Evolutionary conservation across 768 basidiomycete species (phyloP).

Genomic region (Mycena capillaripes): DNA sequence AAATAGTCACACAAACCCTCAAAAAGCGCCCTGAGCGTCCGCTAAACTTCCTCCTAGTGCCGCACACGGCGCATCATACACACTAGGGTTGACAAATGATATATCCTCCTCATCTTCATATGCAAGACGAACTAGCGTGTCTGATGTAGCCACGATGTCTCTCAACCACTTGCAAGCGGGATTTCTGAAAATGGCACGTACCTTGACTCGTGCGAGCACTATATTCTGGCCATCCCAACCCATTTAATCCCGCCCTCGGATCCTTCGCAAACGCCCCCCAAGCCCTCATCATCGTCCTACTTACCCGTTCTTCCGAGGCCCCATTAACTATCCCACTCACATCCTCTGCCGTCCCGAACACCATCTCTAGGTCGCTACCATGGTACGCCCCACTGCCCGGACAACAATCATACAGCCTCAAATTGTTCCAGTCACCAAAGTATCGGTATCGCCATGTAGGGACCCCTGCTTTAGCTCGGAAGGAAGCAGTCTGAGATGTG

Average conservation of each 20-base stretch:
- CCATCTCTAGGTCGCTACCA: slow-evolving; percentile 21
- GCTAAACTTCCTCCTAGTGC: slow-evolving; percentile 19
- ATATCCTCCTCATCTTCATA: slow-evolving; percentile 7
- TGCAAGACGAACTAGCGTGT: slow-evolving; percentile 22
- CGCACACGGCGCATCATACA: slow-evolving; percentile 26
- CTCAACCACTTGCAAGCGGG: background rate
- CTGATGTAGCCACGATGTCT: slow-evolving; percentile 4
- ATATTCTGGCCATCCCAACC: slow-evolving; percentile 24
- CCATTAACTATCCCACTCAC: slow-evolving; percentile 16
- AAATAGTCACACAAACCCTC: background rate
- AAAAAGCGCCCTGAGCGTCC: slow-evolving; percentile 22
- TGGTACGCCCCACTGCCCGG: slow-evolving; percentile 29
- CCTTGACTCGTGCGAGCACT: background rate
- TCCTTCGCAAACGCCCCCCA: slow-evolving; percentile 28
- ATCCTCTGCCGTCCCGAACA: slow-evolving; percentile 20
- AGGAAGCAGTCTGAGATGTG: slow-evolving; percentile 8
- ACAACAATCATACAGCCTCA: slow-evolving; percentile 25
- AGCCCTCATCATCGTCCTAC: slow-evolving; percentile 5
- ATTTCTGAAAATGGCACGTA: background rate
- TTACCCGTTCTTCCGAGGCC: slow-evolving; percentile 11
- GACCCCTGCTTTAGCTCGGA: slow-evolving; percentile 13
- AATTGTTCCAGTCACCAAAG: slow-evolving; percentile 25
- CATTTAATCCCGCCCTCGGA: slow-evolving; percentile 10
- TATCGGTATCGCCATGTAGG: slow-evolving; percentile 27
- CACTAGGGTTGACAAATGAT: slow-evolving; percentile 17